Evolutionary conservation across 73 alveolate genomes (phyloP).

Genomic region (Paramecium tetraurelia): DNA sequence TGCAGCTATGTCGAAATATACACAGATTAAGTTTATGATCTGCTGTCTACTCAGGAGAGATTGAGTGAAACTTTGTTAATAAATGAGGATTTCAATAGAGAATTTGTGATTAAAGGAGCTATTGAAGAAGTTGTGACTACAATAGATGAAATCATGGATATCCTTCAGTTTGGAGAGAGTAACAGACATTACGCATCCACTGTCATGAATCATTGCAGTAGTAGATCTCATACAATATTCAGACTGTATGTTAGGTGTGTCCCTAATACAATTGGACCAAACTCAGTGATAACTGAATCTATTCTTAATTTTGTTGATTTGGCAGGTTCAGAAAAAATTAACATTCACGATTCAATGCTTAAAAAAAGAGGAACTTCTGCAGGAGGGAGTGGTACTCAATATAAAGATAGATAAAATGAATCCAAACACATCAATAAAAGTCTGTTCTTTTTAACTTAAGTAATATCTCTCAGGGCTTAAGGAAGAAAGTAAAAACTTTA

Average conservation of each 20-base stretch:
- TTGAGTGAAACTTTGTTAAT: constrained; percentile 51
- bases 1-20: constrained; percentile 95
- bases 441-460: constrained; percentile 77
- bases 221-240: constrained; percentile 79
- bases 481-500: constrained; percentile 30
- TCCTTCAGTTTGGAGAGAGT: constrained; percentile 71
- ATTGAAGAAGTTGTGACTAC: constrained; percentile 69
- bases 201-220: constrained; percentile 77
- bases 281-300: constrained; percentile 72
- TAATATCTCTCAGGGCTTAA: constrained; percentile 61
- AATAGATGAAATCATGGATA: constrained; percentile 64
- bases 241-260: constrained; percentile 68
- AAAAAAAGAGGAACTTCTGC: constrained; percentile 69
- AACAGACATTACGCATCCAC: constrained; percentile 81
- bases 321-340: constrained; percentile 62
- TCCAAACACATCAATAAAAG: constrained; percentile 70
- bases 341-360: constrained; percentile 68
- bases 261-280: constrained; percentile 22
- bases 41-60: constrained; percentile 68
- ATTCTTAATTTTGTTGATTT: constrained; percentile 57
- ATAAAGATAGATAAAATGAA: constrained; percentile 66
- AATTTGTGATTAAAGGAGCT: constrained; percentile 79
- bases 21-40: constrained; percentile 94
- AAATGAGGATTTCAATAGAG: constrained; percentile 76
- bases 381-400: constrained; percentile 72